A percentile compares a stretch with the other conserved stretches of the same genome.
Conservation (phyloP, 169 alveolate species). For the Plasmodium knowlesi region DNA sequence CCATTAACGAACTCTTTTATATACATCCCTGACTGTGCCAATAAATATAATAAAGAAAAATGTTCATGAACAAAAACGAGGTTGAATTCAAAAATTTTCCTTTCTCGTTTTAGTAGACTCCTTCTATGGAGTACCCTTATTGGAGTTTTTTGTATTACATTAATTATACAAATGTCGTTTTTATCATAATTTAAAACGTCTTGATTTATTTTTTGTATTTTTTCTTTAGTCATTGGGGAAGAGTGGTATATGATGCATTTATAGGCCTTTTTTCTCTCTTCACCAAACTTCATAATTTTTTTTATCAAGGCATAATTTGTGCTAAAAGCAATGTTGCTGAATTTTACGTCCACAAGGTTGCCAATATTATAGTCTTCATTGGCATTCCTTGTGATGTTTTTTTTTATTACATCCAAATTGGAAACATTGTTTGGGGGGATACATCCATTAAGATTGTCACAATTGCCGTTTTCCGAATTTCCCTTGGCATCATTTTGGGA, state of each 20-base stretch:
- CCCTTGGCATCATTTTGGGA: background rate
- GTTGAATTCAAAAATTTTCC: slow-evolving; percentile 81
- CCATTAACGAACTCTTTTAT: slow-evolving; percentile 94
- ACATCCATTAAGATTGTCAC: background rate
- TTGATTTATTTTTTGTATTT: slow-evolving; percentile 42
- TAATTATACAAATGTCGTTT: slow-evolving; percentile 11
- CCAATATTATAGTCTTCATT: background rate
- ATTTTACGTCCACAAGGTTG: slow-evolving; percentile 55
- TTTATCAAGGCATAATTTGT: slow-evolving; percentile 65
- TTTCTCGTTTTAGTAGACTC: slow-evolving; percentile 83
- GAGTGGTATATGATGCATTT: slow-evolving; percentile 73
- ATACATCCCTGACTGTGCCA: slow-evolving; percentile 91
- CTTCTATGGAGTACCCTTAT: slow-evolving; percentile 92
- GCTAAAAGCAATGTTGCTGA: slow-evolving; percentile 59
- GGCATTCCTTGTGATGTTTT: background rate
- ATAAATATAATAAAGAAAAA: slow-evolving; percentile 86
- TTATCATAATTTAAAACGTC: slow-evolving; percentile 63
- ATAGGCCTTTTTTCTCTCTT: slow-evolving; percentile 74
- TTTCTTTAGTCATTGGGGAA: slow-evolving; percentile 50
- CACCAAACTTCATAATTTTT: slow-evolving; percentile 72
- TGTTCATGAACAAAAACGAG: slow-evolving; percentile 85
- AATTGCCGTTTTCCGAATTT: background rate
- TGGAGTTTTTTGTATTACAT: slow-evolving; percentile 89
- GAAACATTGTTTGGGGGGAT: background rate
- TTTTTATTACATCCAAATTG: background rate